These are phyloP conservation scores for Phaseolus lunatus DNA, from an alignment of 306 rosid species.

Conservation along the genomic window DNA sequence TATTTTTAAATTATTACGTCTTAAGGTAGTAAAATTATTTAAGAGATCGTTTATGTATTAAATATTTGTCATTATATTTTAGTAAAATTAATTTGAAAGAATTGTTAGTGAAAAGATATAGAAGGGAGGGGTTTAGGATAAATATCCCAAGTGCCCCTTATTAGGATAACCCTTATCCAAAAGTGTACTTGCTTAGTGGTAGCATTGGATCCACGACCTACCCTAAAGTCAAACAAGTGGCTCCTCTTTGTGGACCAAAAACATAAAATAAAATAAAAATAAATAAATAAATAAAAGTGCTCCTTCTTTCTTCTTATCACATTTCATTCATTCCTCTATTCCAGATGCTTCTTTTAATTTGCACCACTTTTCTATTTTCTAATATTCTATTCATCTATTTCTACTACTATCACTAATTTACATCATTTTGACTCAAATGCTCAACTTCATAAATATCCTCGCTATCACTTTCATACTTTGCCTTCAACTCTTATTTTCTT, in stretches of 20 bases:
- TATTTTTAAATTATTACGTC: no score
- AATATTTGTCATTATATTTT: no score
- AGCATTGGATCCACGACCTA: slow-evolving; percentile 30
- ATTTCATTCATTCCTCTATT: neutral
- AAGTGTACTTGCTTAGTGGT: neutral
- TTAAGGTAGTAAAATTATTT: no score
- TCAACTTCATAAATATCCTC: no score
- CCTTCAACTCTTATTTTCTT: no score
- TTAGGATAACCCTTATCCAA: neutral
- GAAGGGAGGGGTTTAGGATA: neutral
- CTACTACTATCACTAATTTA: slow-evolving; percentile 10
- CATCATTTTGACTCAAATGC: no score
- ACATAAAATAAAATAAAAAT: neutral
- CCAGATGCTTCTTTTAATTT: neutral
- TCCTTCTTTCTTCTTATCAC: neutral
- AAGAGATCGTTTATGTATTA: no score
- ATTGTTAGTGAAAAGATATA: neutral
- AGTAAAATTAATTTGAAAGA: no score
- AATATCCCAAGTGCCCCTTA: neutral
- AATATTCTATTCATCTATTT: neutral
- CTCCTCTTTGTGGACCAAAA: neutral
- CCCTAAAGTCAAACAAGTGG: slow-evolving; percentile 43
- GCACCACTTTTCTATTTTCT: neutral
- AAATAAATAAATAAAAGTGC: neutral
- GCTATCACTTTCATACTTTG: no score